These are phyloP conservation scores for Globisporangium carolinianum DNA, from an alignment of 352 stramenopile genomes.

Conservation along the genomic window DNA sequence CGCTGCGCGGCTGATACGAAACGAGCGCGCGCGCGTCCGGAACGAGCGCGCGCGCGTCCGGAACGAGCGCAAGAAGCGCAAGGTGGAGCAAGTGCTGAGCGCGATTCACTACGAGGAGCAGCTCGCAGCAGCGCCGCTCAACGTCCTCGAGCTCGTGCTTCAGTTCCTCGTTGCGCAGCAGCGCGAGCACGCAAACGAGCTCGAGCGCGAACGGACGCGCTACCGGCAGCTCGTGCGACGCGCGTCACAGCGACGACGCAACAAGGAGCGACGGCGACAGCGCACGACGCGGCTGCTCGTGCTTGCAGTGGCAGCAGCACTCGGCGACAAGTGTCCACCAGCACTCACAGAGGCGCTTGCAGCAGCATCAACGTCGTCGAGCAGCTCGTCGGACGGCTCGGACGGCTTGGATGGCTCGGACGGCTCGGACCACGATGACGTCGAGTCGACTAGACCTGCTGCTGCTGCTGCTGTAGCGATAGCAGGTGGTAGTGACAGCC, in stretches of 20 bases:
- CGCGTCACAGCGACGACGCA: constrained; percentile 14
- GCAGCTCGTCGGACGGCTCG: constrained; percentile 21
- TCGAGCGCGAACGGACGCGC: constrained; percentile 14
- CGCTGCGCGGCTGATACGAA: not conserved
- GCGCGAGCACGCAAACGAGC: constrained; percentile 25
- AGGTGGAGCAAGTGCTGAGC: constrained; percentile 45
- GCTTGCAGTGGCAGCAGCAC: constrained; percentile 34
- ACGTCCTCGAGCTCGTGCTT: constrained; percentile 42
- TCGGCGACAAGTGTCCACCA: constrained; percentile 24
- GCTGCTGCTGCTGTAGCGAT: no score
- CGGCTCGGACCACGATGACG: not conserved
- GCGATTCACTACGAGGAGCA: constrained; percentile 42
- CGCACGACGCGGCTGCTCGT: constrained; percentile 49
- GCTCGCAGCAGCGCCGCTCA: constrained; percentile 5
- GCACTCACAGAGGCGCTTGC: constrained; percentile 18
- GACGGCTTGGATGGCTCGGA: not conserved
- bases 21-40: constrained; percentile 27
- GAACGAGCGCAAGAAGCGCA: constrained; percentile 52
- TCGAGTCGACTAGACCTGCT: not conserved
- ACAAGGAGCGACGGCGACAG: constrained; percentile 25
- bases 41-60: constrained; percentile 46
- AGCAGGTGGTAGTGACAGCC: not conserved
- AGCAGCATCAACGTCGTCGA: constrained; percentile 9
- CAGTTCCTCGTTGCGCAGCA: constrained; percentile 52
- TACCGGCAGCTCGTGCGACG: not conserved